Evolutionary conservation across 768 basidiomycete genomes (phyloP).

Genomic region (Lactarius deliciosus): DNA sequence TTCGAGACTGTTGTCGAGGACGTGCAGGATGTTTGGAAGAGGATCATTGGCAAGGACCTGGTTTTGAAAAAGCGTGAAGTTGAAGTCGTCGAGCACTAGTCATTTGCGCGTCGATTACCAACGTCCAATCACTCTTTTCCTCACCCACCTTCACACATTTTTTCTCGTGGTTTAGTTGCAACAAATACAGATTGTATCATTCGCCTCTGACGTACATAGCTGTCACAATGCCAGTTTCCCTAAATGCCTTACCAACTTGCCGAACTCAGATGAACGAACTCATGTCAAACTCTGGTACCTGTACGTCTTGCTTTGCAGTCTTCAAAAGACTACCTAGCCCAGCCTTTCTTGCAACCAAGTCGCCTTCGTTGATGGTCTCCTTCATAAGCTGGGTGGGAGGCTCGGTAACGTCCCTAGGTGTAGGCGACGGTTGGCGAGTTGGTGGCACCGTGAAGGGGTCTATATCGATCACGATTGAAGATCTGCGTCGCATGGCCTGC

Average conservation of each 20-base stretch:
- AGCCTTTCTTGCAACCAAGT: slow-evolving; percentile 63
- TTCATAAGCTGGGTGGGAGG: slow-evolving; percentile 30
- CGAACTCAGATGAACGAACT: slow-evolving; percentile 58
- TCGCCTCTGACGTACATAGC: slow-evolving; percentile 10
- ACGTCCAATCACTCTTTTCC: slow-evolving; percentile 4
- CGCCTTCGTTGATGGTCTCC: slow-evolving; percentile 47
- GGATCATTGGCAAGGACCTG: slow-evolving; percentile 73
- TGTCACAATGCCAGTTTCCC: slow-evolving; percentile 8
- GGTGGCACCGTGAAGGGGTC: slow-evolving; percentile 64
- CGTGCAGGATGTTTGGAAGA: slow-evolving; percentile 94
- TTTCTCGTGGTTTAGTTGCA: slow-evolving; percentile 14
- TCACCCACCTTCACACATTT: slow-evolving; percentile 4
- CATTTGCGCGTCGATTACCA: slow-evolving; percentile 14
- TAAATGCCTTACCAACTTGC: neutral
- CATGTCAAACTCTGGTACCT: slow-evolving; percentile 89
- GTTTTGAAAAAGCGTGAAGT: slow-evolving; percentile 87
- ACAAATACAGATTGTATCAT: slow-evolving; percentile 24
- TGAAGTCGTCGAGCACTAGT: slow-evolving; percentile 52
- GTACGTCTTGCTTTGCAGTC: slow-evolving; percentile 84
- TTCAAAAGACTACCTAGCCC: slow-evolving; percentile 85
- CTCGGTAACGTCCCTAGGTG: slow-evolving; percentile 30
- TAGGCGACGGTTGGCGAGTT: slow-evolving; percentile 55
- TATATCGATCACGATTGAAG: slow-evolving; percentile 89
- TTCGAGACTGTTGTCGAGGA: slow-evolving; percentile 99
- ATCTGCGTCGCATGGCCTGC: slow-evolving; percentile 55